These are phyloP conservation scores for Aspergillus chevalieri DNA, from an alignment of 2,329 filamentous ascomycete species.

Conservation along the genomic window DNA sequence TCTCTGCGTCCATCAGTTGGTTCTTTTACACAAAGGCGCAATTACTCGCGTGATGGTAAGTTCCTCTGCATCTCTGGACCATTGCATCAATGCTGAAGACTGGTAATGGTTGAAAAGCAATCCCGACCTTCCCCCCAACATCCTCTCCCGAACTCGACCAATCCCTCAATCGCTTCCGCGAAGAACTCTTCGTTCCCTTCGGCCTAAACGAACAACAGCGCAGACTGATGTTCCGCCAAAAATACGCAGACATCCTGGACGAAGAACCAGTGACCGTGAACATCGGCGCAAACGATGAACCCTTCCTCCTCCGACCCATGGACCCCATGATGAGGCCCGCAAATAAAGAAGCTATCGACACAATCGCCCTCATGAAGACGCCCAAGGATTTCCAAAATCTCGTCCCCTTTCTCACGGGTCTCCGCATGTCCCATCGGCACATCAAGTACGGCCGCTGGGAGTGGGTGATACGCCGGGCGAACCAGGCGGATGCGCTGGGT, in stretches of 20 bases:
- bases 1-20: constrained; percentile 26
- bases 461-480: constrained; percentile 33
- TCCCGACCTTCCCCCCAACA: constrained; percentile 36
- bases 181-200: constrained; percentile 40
- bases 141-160: constrained; percentile 36
- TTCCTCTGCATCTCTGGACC: neutral
- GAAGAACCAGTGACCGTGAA: constrained; percentile 37
- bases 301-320: constrained; percentile 34
- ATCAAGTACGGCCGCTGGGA: constrained; percentile 22
- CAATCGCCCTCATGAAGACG: constrained; percentile 31
- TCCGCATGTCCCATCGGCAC: constrained; percentile 24
- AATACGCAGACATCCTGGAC: constrained; percentile 28
- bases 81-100: neutral
- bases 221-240: constrained; percentile 34
- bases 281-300: constrained; percentile 33
- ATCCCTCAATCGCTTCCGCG: constrained; percentile 35
- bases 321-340: constrained; percentile 27
- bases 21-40: constrained; percentile 26
- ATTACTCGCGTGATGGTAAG: constrained; percentile 27
- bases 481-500: constrained; percentile 26
- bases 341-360: constrained; percentile 24
- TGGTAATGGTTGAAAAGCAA: constrained; percentile 13
- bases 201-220: constrained; percentile 32
- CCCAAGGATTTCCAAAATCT: constrained; percentile 38
- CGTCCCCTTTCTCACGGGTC: constrained; percentile 34